Conservation (phyloP, 2,329 filamentous ascomycete genomes). For the Colletotrichum lupini region DNA sequence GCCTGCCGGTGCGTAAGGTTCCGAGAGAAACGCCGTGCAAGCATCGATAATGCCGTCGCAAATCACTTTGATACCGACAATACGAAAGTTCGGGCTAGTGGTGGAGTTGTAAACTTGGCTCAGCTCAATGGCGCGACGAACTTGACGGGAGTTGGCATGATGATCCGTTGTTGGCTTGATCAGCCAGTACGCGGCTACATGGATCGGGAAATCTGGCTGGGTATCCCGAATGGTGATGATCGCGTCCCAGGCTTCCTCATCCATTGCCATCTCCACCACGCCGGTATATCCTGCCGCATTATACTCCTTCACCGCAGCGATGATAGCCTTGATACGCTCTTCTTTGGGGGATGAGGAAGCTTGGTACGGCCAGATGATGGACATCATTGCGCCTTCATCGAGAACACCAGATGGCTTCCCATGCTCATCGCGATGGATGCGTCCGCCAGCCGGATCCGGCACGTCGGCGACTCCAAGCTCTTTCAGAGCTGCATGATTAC, state of each 20-base stretch:
- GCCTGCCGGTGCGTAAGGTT: constrained; percentile 66
- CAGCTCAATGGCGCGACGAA: constrained; percentile 51
- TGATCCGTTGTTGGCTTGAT: constrained; percentile 48
- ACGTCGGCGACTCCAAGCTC: constrained; percentile 52
- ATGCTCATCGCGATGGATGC: constrained; percentile 50
- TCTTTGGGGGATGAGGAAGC: constrained; percentile 47
- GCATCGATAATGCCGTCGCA: constrained; percentile 74
- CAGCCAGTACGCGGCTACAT: constrained; percentile 57
- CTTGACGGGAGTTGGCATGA: constrained; percentile 48
- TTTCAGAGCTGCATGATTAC: constrained; percentile 53
- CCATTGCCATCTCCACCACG: constrained; percentile 60
- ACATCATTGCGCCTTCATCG: constrained; percentile 52
- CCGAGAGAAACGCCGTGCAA: constrained; percentile 69
- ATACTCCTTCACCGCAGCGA: constrained; percentile 51
- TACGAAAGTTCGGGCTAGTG: constrained; percentile 53
- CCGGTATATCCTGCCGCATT: constrained; percentile 54
- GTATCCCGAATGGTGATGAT: constrained; percentile 40
- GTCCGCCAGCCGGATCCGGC: constrained; percentile 53
- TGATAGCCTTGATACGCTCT: constrained; percentile 50
- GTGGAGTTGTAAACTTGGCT: constrained; percentile 46
- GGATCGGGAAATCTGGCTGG: constrained; percentile 43
- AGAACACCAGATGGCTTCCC: constrained; percentile 54
- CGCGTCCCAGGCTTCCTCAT: constrained; percentile 55
- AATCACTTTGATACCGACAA: constrained; percentile 74
- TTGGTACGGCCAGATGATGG: constrained; percentile 55